Base-by-base conservation (phyloP, 73 alveolate genomes). In the Paramecium octaurelia region DNA sequence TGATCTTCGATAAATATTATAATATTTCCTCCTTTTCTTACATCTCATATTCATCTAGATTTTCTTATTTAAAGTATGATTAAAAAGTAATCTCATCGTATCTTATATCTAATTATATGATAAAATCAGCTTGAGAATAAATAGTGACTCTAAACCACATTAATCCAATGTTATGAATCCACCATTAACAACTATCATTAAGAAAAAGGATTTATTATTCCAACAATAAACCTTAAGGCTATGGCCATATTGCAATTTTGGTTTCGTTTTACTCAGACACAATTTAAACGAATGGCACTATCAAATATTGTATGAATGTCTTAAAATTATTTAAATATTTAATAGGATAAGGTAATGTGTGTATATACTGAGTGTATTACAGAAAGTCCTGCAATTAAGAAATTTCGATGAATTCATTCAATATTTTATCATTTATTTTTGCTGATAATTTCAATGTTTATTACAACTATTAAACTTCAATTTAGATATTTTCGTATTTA, bases 291-390 rank as follows among this genome's bases (percentile, higher is more conserved):
- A 80, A 80, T 10, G 91, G 91, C 3, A 80, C 54, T 6, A 80
- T 80, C 44, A 80, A 46, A 80, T 80, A 80, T 48, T 80, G 20
- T 38, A 80, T 80, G n/a, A 80, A 80, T 21, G 70, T 44, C 54
- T 80, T 42, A 44, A 31, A 80, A 48, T 80, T 42, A 80, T 42
- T 80, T n/a, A 80, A 20, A 12, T 44, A 44, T 80, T 42, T 80
- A 10, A 46, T 80, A 14, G 91, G 91, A 80, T 31, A 80, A 6
- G 91, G 91, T 18, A 80, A 9, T 42, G 46, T 42, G 6, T 46
- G 91, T 2, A 40, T 31, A 27, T 80, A 31, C 23, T 80, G 20
- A 31, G 91, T 80, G 21, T 24, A 80, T 18, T 27, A 1, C 27
- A 80, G 46, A 21, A 48, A 42, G n/a, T 80, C 91, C 24, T 80